Conservation (phyloP, 139 green algal species). For the Tetradesmus obliquus region DNA sequence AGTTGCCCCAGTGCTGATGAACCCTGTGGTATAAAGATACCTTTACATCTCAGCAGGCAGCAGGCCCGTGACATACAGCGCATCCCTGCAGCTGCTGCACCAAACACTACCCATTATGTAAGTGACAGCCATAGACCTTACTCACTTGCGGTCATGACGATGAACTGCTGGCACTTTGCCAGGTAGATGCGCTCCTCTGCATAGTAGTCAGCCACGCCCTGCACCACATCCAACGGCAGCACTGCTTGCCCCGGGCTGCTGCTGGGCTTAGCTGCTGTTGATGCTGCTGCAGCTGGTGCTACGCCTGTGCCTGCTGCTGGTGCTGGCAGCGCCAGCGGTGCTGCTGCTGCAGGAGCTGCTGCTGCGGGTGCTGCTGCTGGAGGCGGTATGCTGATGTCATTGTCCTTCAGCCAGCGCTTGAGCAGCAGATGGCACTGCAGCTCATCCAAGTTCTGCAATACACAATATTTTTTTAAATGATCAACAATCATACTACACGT, state of each 20-base stretch:
- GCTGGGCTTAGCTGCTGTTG: neutral
- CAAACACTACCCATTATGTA: neutral
- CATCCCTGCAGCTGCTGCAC: neutral
- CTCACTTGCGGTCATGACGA: constrained; percentile 33
- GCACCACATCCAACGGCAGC: constrained; percentile 7
- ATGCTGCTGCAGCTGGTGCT: neutral
- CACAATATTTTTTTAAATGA: neutral
- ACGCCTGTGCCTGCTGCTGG: neutral
- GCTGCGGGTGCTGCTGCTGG: constrained; percentile 1
- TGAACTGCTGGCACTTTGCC: constrained; percentile 33
- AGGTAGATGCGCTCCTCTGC: constrained; percentile 34
- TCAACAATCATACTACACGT: neutral
- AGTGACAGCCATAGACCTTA: neutral
- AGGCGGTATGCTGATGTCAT: neutral
- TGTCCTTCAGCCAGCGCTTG: constrained; percentile 66
- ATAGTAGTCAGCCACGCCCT: constrained; percentile 16
- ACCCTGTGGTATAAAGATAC: no score
- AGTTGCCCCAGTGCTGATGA: no score
- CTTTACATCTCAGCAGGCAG: no score
- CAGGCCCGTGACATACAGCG: no score
- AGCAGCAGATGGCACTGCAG: constrained; percentile 77
- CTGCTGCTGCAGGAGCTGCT: neutral
- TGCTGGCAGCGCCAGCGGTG: constrained; percentile 1
- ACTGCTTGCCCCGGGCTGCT: constrained; percentile 12
- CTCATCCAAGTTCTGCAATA: constrained; percentile 71